Conservation (phyloP, 345 rosid species). For the Lenwebbia sp. region DNA sequence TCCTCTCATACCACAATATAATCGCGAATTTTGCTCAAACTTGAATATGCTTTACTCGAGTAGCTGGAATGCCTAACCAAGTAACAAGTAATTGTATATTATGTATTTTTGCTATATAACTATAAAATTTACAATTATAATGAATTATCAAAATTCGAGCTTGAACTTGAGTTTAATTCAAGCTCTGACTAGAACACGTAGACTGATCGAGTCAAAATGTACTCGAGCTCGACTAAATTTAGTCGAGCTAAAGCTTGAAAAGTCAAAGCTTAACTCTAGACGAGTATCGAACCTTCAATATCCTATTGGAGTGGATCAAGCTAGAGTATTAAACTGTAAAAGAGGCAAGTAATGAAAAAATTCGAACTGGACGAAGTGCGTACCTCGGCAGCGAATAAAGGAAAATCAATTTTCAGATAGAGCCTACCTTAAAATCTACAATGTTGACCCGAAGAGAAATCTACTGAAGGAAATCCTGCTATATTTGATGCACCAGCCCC, state of each 20-base stretch:
- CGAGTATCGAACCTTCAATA: neutral
- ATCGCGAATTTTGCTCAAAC: neutral
- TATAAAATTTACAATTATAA: neutral
- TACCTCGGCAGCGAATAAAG: neutral
- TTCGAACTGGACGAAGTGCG: neutral
- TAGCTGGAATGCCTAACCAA: neutral
- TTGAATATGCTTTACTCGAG: neutral
- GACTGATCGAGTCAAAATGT: neutral
- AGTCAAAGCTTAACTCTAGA: neutral
- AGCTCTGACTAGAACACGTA: neutral
- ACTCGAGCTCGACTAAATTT: neutral
- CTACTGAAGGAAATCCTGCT: neutral
- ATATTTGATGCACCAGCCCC: neutral
- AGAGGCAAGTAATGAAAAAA: neutral
- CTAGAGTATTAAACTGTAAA: neutral
- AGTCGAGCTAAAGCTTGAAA: neutral
- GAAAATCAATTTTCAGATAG: neutral
- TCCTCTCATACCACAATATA: neutral
- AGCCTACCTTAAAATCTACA: neutral
- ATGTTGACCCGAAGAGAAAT: neutral
- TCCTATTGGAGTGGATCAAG: neutral
- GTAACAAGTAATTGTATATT: neutral
- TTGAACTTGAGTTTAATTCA: neutral
- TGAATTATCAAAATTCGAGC: neutral
- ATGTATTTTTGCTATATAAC: neutral